These are phyloP conservation scores for Mortierella sp. DNA, from an alignment of 371 early-diverging fungal genomes.

Conservation along the genomic window DNA sequence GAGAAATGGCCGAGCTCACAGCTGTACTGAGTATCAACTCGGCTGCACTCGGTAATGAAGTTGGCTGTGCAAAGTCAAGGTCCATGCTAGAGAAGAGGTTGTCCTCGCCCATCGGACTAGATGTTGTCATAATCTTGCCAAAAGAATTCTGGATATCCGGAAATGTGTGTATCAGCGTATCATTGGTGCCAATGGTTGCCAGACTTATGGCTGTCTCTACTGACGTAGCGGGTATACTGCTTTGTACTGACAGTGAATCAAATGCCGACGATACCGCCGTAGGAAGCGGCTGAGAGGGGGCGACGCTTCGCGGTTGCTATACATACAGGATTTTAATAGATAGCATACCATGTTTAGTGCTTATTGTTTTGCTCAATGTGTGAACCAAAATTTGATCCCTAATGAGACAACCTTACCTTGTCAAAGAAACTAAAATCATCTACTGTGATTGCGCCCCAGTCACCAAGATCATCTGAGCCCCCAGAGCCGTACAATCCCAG, in stretches of 20 bases:
- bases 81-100: constrained; percentile 44
- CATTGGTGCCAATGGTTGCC: constrained; percentile 7
- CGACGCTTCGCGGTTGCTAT: constrained; percentile 41
- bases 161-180: constrained; percentile 19
- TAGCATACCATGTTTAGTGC: too few relatives aligned
- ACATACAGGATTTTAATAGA: neutral
- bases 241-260: constrained; percentile 51
- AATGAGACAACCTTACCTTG: constrained; percentile 28
- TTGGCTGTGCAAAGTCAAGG: constrained; percentile 36
- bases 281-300: constrained; percentile 53
- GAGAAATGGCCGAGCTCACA: constrained; percentile 5
- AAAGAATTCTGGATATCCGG: constrained; percentile 26
- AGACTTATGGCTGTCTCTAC: constrained; percentile 1
- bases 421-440: constrained; percentile 56
- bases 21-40: neutral
- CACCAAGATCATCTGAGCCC: constrained; percentile 35
- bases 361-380: too few relatives aligned
- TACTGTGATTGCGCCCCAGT: constrained; percentile 46
- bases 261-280: constrained; percentile 58
- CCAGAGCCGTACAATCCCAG: constrained; percentile 44
- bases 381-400: too few relatives aligned
- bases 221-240: constrained; percentile 49
- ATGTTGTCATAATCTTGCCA: constrained; percentile 16
- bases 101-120: constrained; percentile 33
- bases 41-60: constrained; percentile 29